Percentiles rank a stretch among this genome's conserved stretches.
These are phyloP conservation scores for Rhynchospora breviuscula DNA, from an alignment of 176 grass and related monocot genomes.

Conservation along the genomic window DNA sequence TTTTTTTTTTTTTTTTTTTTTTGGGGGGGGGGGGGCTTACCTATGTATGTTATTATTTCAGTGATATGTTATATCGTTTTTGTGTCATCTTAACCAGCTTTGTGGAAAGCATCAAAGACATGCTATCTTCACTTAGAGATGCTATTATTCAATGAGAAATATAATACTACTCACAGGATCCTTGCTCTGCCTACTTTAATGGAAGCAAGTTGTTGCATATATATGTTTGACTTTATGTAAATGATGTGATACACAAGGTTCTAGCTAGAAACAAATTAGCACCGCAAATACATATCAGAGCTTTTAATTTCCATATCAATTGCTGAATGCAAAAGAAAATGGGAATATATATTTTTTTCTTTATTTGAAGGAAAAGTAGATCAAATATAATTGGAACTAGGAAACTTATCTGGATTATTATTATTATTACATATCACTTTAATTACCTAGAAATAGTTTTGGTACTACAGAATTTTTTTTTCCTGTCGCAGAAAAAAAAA, in stretches of 20 bases:
- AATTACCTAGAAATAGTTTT: not conserved
- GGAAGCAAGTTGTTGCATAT: not conserved
- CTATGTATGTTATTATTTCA: too few relatives aligned
- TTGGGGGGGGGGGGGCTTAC: too few relatives aligned
- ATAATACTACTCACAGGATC: not conserved
- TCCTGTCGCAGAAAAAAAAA: not conserved
- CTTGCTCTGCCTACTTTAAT: not conserved
- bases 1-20: too few relatives aligned
- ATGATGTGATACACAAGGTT: not conserved
- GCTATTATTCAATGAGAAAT: not conserved
- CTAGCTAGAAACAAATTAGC: not conserved
- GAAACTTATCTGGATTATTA: not conserved
- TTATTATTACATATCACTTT: not conserved
- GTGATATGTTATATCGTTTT: not conserved
- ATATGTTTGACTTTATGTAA: not conserved
- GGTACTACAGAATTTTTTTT: not conserved
- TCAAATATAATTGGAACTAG: not conserved
- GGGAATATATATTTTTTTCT: not conserved
- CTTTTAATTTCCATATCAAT: not conserved
- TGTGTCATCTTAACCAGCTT: not conserved
- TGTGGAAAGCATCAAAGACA: not conserved
- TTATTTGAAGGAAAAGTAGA: not conserved
- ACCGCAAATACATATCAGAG: not conserved
- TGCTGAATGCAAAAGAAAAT: not conserved
- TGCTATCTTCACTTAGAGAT: not conserved